Conservation (phyloP, 1,284 basidiomycete species). For the Grifola frondosa region DNA sequence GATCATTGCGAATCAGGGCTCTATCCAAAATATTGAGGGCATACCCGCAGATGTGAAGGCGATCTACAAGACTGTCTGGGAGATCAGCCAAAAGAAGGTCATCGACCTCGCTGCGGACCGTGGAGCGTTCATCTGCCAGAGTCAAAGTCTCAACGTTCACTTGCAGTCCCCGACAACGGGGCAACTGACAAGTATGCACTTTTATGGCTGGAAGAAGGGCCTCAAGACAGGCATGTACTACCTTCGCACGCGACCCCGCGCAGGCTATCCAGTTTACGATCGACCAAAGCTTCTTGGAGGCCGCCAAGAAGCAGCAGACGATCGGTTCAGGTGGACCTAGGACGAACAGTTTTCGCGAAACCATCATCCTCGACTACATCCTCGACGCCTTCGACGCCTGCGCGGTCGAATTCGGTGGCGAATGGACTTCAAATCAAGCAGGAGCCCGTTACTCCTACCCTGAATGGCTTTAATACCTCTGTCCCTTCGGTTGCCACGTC, state of each 20-base stretch:
- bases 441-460: slow-evolving; percentile 25
- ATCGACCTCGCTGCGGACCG: slow-evolving; percentile 98
- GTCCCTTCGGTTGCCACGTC: slow-evolving; percentile 1
- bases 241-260: slow-evolving; percentile 88
- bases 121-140: slow-evolving; percentile 98
- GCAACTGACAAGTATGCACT: slow-evolving; percentile 98
- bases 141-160: slow-evolving; percentile 90
- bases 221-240: slow-evolving; percentile 99
- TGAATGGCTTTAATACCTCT: slow-evolving; percentile 1
- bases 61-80: slow-evolving; percentile 99
- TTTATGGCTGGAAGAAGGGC: slow-evolving; percentile 99
- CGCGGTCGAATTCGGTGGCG: slow-evolving; percentile 14
- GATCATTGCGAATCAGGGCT: slow-evolving; percentile 97
- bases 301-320: slow-evolving; percentile 58
- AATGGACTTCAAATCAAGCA: slow-evolving; percentile 17
- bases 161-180: slow-evolving; percentile 89
- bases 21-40: slow-evolving; percentile 85
- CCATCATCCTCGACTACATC: slow-evolving; percentile 7
- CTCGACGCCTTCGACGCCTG: slow-evolving; percentile 25
- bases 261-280: slow-evolving; percentile 99
- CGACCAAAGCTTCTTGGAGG: slow-evolving; percentile 78
- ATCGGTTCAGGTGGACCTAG: slow-evolving; percentile 23
- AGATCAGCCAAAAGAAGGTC: slow-evolving; percentile 98
- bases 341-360: slow-evolving; percentile 21
- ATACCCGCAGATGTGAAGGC: slow-evolving; percentile 92